A percentile compares a stretch with the other conserved stretches of the same genome.
Evolutionary conservation across 1,284 basidiomycete species (phyloP).

Genomic region (Hypsizygus ulmarius): DNA sequence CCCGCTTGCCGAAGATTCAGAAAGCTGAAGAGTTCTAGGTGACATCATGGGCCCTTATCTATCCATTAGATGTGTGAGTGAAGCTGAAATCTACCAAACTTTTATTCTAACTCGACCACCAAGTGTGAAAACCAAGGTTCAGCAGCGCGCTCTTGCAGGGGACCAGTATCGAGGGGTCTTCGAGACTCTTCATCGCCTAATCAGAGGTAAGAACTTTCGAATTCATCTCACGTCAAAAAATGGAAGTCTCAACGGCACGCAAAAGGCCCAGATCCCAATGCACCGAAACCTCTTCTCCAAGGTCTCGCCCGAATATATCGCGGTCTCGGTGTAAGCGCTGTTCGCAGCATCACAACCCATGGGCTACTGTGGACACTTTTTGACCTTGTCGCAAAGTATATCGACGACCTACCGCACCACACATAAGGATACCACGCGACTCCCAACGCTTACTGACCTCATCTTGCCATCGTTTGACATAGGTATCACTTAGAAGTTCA

Average conservation of each 20-base stretch:
- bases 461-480: slow-evolving; percentile 9
- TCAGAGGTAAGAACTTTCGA: slow-evolving; percentile 53
- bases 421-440: slow-evolving; percentile 19
- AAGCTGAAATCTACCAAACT: slow-evolving; percentile 1
- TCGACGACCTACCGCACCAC: slow-evolving; percentile 60
- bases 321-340: slow-evolving; percentile 80
- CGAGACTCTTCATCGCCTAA: slow-evolving; percentile 74
- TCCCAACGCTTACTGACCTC: slow-evolving; percentile 1
- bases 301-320: slow-evolving; percentile 80
- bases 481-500: slow-evolving; percentile 18
- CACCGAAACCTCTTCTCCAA: slow-evolving; percentile 65
- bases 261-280: slow-evolving; percentile 70
- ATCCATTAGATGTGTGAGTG: slow-evolving; percentile 80
- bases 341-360: slow-evolving; percentile 81
- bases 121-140: slow-evolving; percentile 93
- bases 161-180: slow-evolving; percentile 63
- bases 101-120: slow-evolving; percentile 6
- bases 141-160: slow-evolving; percentile 83
- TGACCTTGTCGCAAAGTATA: slow-evolving; percentile 71
- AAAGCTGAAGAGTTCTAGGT: slow-evolving; percentile 31
- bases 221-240: not conserved
- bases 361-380: slow-evolving; percentile 83
- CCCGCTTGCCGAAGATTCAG: not conserved
- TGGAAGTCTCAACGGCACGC: not conserved
- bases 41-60: slow-evolving; percentile 81